Evolutionary conservation across 148 eudicot species (phyloP).

Genomic region (Cornus kousa): DNA sequence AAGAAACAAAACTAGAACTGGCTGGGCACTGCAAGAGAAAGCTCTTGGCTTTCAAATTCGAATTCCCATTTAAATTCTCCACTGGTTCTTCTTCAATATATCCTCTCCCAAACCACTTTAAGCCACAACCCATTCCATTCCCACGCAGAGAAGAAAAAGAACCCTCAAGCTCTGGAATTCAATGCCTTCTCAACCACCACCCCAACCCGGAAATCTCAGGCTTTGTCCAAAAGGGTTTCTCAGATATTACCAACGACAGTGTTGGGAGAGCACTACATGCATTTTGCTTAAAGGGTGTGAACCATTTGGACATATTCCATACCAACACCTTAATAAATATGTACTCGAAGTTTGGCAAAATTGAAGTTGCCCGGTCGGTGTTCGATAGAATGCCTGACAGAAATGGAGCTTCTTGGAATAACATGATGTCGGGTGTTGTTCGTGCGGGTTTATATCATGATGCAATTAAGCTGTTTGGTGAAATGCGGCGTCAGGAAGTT

Average conservation of each 20-base stretch:
- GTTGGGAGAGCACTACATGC: slow-evolving; percentile 62
- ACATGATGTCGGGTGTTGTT: slow-evolving; percentile 63
- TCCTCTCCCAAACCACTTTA: slow-evolving; percentile 17
- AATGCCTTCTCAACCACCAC: slow-evolving; percentile 33
- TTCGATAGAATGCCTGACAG: slow-evolving; percentile 69
- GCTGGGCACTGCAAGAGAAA: slow-evolving; percentile 18
- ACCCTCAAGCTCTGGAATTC: slow-evolving; percentile 10
- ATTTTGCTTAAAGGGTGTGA: slow-evolving; percentile 40
- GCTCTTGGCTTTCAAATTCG: slow-evolving; percentile 21
- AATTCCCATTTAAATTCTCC: slow-evolving; percentile 20
- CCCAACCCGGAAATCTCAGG: slow-evolving; percentile 49
- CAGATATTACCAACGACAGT: slow-evolving; percentile 38
- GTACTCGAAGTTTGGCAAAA: slow-evolving; percentile 52
- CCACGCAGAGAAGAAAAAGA: slow-evolving; percentile 3
- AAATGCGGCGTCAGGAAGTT: slow-evolving; percentile 42
- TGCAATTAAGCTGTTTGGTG: slow-evolving; percentile 43
- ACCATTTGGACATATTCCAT: slow-evolving; percentile 37
- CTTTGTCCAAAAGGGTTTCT: slow-evolving; percentile 60
- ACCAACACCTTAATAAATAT: slow-evolving; percentile 65
- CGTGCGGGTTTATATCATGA: slow-evolving; percentile 37
- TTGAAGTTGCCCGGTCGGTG: slow-evolving; percentile 41
- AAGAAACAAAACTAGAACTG: slow-evolving; percentile 5
- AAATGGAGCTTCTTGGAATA: slow-evolving; percentile 73
- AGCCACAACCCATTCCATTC: background rate
- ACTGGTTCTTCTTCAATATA: slow-evolving; percentile 18